Evolutionary conservation across 169 alveolate species (phyloP).

Genomic region (Plasmodium cynomolgi): DNA sequence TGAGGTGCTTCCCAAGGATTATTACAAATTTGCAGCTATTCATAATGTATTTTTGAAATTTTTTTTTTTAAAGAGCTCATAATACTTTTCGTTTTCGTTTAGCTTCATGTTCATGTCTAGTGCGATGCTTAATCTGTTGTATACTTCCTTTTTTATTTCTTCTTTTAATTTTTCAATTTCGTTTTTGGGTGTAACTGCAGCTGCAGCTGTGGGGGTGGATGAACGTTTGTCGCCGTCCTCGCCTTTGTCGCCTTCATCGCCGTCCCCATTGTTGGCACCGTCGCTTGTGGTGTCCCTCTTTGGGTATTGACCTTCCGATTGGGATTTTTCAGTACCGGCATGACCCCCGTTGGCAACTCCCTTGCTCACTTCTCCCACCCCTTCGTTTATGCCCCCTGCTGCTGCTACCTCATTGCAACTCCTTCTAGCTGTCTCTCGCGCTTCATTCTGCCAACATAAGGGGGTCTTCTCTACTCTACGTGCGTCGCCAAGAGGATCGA

Average conservation of each 20-base stretch:
- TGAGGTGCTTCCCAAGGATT: conserved; percentile 42
- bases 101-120: conserved; percentile 34
- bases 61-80: conserved; percentile 25
- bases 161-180: conserved; percentile 10
- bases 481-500: background rate
- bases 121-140: conserved; percentile 29
- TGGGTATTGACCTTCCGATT: background rate
- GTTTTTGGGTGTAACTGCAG: background rate
- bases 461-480: background rate
- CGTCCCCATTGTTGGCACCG: background rate
- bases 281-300: background rate
- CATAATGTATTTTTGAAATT: conserved; percentile 29
- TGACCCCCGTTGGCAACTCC: background rate
- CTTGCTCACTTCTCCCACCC: background rate
- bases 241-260: background rate
- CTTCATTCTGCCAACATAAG: background rate
- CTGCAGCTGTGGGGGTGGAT: background rate
- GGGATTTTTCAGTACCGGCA: background rate
- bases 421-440: background rate
- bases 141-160: conserved; percentile 38
- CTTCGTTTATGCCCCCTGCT: background rate
- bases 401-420: background rate
- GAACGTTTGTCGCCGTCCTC: background rate
- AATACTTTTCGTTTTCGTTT: conserved; percentile 23
- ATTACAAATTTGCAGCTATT: conserved; percentile 27